phyloP scores from a whole-genome alignment of 306 rosid genomes.

The Pyrus betulifolia region DNA sequence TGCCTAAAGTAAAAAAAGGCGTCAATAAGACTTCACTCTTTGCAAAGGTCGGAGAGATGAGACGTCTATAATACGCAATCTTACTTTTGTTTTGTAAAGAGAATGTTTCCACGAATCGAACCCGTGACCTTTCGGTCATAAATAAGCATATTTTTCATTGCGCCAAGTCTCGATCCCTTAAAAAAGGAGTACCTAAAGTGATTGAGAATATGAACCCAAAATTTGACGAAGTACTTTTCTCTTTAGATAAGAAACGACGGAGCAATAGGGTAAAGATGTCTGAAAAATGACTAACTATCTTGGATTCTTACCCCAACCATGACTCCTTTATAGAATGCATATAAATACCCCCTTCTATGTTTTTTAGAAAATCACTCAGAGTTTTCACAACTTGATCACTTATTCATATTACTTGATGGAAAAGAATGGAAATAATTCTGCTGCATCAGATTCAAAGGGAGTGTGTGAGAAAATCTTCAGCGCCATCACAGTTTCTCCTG shows the following conservation, averaged over 20 bases:
- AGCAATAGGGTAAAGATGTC: too few species aligned
- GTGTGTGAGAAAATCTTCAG: constrained; percentile 41
- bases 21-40: too few species aligned
- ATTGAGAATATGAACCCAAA: constrained; percentile 48
- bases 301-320: too few species aligned
- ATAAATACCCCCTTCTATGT: not conserved
- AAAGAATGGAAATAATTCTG: not conserved
- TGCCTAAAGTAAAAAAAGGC: not conserved
- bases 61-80: too few species aligned
- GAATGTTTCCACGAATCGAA: too few species aligned
- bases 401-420: constrained; percentile 24
- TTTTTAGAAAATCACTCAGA: not conserved
- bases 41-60: too few species aligned
- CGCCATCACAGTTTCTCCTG: constrained; percentile 24
- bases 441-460: constrained; percentile 17
- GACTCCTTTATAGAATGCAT: not conserved
- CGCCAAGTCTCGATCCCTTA: too few species aligned
- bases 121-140: too few species aligned
- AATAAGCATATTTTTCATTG: too few species aligned
- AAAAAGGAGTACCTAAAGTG: not conserved
- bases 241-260: not conserved
- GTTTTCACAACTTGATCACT: not conserved
- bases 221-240: not conserved
- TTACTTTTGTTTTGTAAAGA: too few species aligned
- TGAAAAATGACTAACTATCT: not conserved